Base-by-base conservation (phyloP, 2,329 filamentous ascomycete genomes). In the Diaporthe citri region DNA sequence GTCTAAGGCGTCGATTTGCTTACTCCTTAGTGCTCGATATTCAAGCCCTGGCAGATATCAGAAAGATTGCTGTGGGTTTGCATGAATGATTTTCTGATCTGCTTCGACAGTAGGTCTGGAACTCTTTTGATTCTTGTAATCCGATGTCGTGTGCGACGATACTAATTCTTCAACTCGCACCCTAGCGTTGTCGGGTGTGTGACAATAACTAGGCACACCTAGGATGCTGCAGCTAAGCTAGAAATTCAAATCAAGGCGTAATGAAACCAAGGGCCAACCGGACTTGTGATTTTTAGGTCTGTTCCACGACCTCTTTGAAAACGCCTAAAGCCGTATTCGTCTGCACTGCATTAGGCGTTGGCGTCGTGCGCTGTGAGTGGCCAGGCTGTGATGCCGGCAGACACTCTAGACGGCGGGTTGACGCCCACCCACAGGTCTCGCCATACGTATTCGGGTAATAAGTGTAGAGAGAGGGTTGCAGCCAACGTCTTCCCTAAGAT, bases 361-460 rank as follows among this genome's bases (percentile, higher is more conserved):
- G 4, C 22, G 2, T 7, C 3, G 15, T 41, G 15, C 13, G 17
- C 48, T 41, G 64, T 69, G 64, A 69, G 22, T 69, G 64, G 64
- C 8, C n/a, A 22, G 4, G 46, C 22, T 48, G 17, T 5, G 22
- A 39, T 69, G 64, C 64, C 64, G 48, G 48, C 34, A 39, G 34
- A 69, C 34, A 55, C 34, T 31, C 64, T 69, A 69, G 48, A 41
- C 48, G n/a, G n/a, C 48, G 41, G 64, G 31, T 69, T 17, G 43
- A 67, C 34, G 64, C 46, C 39, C 48, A 41, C 64, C 48, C 20
- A 48, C 46, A 39, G 8, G 8, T 10, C 13, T 52, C 6, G 22
- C 64, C 13, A 55, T 10, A 55, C 64, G 34, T 55, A 39, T 69
- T 55, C 64, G 64, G 64, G 34, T 51, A 15, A 43, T 13, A 15